A percentile compares a stretch with the other conserved stretches of the same genome.
These are phyloP conservation scores for Botryosphaeria dothidea DNA, from an alignment of 2,329 filamentous ascomycete species.

Conservation along the genomic window DNA sequence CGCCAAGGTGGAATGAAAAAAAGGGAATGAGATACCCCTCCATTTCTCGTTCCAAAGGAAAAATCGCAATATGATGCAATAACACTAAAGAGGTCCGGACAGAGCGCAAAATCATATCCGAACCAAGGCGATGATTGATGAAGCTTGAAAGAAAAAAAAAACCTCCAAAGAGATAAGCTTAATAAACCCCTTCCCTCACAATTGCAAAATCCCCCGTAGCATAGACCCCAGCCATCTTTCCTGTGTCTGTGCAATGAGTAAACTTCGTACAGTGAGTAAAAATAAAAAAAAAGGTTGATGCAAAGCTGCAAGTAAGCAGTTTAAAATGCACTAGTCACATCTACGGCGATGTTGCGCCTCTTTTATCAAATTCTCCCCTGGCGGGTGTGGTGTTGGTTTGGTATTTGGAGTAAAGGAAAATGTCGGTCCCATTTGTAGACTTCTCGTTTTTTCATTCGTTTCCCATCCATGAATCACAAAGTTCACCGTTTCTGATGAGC, in stretches of 20 bases:
- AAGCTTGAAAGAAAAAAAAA: background rate
- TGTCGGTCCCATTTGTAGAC: conserved; percentile 1
- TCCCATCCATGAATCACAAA: conserved; percentile 10
- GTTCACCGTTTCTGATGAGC: conserved; percentile 16
- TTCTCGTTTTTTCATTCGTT: background rate
- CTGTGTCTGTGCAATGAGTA: background rate
- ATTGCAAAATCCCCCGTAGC: background rate
- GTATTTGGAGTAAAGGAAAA: background rate
- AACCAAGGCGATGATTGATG: background rate
- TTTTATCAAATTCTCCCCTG: background rate
- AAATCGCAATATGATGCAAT: background rate
- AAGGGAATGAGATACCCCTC: background rate
- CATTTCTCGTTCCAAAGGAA: background rate
- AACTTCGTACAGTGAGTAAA: background rate
- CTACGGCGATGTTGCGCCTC: background rate
- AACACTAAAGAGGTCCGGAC: background rate
- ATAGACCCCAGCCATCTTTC: background rate
- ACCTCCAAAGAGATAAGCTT: background rate
- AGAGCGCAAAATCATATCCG: background rate
- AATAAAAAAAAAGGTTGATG: background rate
- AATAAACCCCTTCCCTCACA: background rate
- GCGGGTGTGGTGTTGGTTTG: conserved; percentile 1
- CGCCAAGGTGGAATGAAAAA: background rate
- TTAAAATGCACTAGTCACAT: conserved; percentile 10
- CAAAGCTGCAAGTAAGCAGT: background rate